Conservation (phyloP, 164 flowering plant species). For the Vitis riparia region DNA sequence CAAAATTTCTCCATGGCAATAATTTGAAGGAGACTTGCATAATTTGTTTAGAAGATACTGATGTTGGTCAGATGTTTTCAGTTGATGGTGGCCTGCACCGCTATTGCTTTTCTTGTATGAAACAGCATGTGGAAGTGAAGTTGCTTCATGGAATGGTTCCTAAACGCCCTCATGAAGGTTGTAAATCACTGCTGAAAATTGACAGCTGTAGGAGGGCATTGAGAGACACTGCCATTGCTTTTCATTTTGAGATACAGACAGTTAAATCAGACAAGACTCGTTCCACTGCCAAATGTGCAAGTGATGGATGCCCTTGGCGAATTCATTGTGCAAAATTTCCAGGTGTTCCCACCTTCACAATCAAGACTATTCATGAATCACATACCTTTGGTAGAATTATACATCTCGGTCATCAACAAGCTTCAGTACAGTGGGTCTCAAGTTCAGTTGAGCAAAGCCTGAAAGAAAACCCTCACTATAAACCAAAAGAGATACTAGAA, state of each 20-base stretch:
- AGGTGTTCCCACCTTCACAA: conserved; percentile 7
- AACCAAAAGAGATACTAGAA: conserved; percentile 46
- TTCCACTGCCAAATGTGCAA: conserved; percentile 20
- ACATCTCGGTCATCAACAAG: conserved; percentile 1
- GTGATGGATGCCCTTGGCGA: conserved; percentile 29
- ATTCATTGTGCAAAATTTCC: conserved; percentile 16
- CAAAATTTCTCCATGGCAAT: conserved; percentile 19
- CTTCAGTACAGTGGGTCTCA: conserved; percentile 25
- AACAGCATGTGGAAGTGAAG: conserved; percentile 77
- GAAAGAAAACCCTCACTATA: conserved; percentile 42
- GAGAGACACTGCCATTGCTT: too few species aligned
- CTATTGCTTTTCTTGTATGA: conserved; percentile 83
- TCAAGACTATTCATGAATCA: conserved; percentile 11
- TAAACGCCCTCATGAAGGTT: conserved; percentile 73
- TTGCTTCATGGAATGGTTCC: conserved; percentile 64
- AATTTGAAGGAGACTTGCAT: conserved; percentile 49
- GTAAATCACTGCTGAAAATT: conserved; percentile 51
- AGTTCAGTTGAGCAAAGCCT: conserved; percentile 47
- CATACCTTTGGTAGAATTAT: conserved; percentile 21
- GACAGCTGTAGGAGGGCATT: conserved; percentile 41
- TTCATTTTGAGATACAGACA: conserved; percentile 23
- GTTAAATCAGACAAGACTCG: conserved; percentile 20
- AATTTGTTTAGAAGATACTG: conserved; percentile 75
- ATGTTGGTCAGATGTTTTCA: conserved; percentile 44
- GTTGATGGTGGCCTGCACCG: conserved; percentile 69